Base-by-base conservation (phyloP, 2,329 filamentous ascomycete genomes). In the Pseudogymnoascus verrucosus region DNA sequence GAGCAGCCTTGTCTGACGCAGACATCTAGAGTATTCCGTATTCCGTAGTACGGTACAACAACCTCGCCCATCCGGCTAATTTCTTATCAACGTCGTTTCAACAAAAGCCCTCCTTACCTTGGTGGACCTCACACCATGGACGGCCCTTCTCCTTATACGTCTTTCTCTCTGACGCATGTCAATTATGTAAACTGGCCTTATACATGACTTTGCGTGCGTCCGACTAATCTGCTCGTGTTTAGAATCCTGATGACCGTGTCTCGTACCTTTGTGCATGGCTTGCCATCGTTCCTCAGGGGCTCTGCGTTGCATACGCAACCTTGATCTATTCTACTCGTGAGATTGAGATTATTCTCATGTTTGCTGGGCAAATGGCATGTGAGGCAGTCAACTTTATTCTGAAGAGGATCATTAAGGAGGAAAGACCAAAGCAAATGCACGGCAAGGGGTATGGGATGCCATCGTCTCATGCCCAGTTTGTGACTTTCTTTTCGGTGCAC, bases 371-470 rank as follows among this genome's bases (percentile, higher is more conserved):
- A 76, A 85, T 98, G 76, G 87, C 83, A 61, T 98, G 93, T 79
- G 96, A 99, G 75, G 92, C 84, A 28, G 78, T 96, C 71, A 99
- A 99, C 77, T 96, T 96, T 76, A 78, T 82, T 3, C 80, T 99
- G 60, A 99, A 99, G 80, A 85, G 95, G 26, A 80, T 91, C 67
- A 93, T 99, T 75, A 95, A 93, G 73, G 91, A 98, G 76, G 91
- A 96, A 75, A 84, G 95, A 60, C 95, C 95, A 28, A 84, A 82
- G 67, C 89, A 89, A 85, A 88, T 80, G 82, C 87, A 93, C 72
- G 85, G 91, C 63, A 96, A 96, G 76, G 95, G 95, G 67, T 99
- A 99, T 74, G 96, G 95, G 70, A 99, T 99, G 96, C 95, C 95
- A 10, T 88, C 85, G 6, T 97, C 93, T 39, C 95, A 99, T 77